A percentile compares a stretch with the other conserved stretches of the same genome.
These are phyloP conservation scores for Phoma herbarum DNA, from an alignment of 2,329 filamentous ascomycete species.

Conservation along the genomic window DNA sequence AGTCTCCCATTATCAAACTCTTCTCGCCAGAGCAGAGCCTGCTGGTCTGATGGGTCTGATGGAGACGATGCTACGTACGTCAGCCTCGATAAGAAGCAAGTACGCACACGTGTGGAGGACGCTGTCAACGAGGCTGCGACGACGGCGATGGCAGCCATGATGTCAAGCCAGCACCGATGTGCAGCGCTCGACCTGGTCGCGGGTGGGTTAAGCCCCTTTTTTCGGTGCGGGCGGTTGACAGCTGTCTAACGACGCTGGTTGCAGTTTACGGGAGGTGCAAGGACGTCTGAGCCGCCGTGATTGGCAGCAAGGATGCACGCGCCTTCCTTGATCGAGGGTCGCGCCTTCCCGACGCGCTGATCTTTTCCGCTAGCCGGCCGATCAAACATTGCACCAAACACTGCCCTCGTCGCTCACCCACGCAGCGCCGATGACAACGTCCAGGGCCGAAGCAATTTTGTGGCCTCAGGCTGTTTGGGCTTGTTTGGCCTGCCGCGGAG, in stretches of 20 bases:
- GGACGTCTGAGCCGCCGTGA: conserved; percentile 32
- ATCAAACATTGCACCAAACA: conserved; percentile 42
- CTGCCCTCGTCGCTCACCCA: conserved; percentile 19
- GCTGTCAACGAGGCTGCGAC: conserved; percentile 7
- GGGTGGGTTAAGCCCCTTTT: conserved; percentile 29
- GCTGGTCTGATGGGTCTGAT: not conserved
- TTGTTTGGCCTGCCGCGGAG: conserved; percentile 4
- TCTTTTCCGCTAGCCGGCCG: conserved; percentile 44
- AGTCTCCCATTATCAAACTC: conserved; percentile 1
- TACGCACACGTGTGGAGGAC: conserved; percentile 15
- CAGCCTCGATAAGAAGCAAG: conserved; percentile 14
- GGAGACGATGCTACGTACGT: conserved; percentile 19
- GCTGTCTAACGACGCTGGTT: conserved; percentile 32
- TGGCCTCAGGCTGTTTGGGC: conserved; percentile 8
- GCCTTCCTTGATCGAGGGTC: conserved; percentile 31
- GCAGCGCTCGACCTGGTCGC: conserved; percentile 18
- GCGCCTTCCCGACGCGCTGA: conserved; percentile 32
- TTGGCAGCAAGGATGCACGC: conserved; percentile 44
- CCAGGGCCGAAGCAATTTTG: conserved; percentile 18
- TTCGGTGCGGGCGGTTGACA: conserved; percentile 39
- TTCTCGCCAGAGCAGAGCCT: not conserved
- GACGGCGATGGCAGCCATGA: conserved; percentile 17
- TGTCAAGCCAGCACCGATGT: conserved; percentile 10
- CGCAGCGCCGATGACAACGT: conserved; percentile 24
- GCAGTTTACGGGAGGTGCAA: conserved; percentile 41